Conservation (phyloP, 1,139 yeast genomes). For the Zygosaccharomyces pseudobailii region DNA sequence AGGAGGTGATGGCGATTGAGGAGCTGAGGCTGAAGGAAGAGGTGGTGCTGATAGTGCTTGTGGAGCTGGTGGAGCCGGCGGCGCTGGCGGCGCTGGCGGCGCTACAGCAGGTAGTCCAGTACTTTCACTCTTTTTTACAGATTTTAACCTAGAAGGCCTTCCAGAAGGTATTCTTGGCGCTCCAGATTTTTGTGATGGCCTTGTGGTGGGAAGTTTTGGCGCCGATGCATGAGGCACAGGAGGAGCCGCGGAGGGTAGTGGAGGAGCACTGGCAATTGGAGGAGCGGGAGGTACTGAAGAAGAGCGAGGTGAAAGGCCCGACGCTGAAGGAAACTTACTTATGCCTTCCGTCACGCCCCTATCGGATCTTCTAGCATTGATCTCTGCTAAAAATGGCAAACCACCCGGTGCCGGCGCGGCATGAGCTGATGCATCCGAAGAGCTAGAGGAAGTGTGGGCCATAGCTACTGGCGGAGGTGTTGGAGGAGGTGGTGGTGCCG, state of each 20-base stretch:
- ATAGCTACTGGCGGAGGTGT: slow-evolving; percentile 26
- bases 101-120: slow-evolving; percentile 22
- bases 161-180: slow-evolving; percentile 9
- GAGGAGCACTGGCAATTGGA: slow-evolving; percentile 15
- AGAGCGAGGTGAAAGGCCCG: slow-evolving; percentile 8
- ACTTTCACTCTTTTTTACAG: background rate
- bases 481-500: slow-evolving; percentile 21
- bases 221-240: slow-evolving; percentile 23
- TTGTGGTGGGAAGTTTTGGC: slow-evolving; percentile 26
- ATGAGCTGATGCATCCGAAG: slow-evolving; percentile 12
- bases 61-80: slow-evolving; percentile 11
- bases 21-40: slow-evolving; percentile 24
- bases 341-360: slow-evolving; percentile 13
- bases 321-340: slow-evolving; percentile 5
- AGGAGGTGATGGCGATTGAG: slow-evolving; percentile 23
- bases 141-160: slow-evolving; percentile 1
- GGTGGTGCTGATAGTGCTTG: slow-evolving; percentile 13
- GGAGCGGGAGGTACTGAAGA: slow-evolving; percentile 15
- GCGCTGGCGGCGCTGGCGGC: slow-evolving; percentile 22
- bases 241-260: slow-evolving; percentile 19
- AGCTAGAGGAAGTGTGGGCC: slow-evolving; percentile 13
- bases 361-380: slow-evolving; percentile 24
- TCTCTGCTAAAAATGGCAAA: slow-evolving; percentile 24
- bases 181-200: slow-evolving; percentile 13
- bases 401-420: slow-evolving; percentile 15